Conservation (phyloP, 2,329 filamentous ascomycete species). For the Aureobasidium zeae region DNA sequence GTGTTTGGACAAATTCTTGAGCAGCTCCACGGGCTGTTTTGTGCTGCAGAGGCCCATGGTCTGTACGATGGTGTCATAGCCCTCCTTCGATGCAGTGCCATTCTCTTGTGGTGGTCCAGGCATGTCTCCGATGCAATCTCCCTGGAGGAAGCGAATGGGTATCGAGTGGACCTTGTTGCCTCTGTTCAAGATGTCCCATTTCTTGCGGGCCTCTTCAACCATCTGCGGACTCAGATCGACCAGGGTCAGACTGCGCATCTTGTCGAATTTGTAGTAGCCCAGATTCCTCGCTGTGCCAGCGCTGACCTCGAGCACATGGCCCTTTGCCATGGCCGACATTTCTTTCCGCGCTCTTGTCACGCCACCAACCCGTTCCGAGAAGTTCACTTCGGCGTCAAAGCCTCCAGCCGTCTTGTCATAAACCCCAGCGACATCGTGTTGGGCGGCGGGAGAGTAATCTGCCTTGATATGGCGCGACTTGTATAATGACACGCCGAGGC, state of each 20-base stretch:
- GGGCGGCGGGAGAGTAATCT: conserved; percentile 16
- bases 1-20: conserved; percentile 35
- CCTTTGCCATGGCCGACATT: conserved; percentile 33
- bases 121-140: conserved; percentile 36
- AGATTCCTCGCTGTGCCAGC: conserved; percentile 43
- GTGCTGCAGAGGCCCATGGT: conserved; percentile 46
- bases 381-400: conserved; percentile 40
- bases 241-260: conserved; percentile 36
- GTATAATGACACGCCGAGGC: conserved; percentile 29
- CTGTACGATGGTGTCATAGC: conserved; percentile 43
- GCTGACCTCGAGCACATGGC: conserved; percentile 41
- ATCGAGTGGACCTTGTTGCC: conserved; percentile 15
- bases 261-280: conserved; percentile 33
- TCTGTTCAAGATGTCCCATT: conserved; percentile 37
- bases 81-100: conserved; percentile 22
- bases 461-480: background rate
- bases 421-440: conserved; percentile 35
- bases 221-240: conserved; percentile 41
- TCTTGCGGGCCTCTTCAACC: conserved; percentile 40
- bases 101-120: conserved; percentile 29
- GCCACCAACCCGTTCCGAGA: conserved; percentile 35
- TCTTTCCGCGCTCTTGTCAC: conserved; percentile 33
- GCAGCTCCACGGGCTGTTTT: conserved; percentile 34
- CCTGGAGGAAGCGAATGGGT: conserved; percentile 33
- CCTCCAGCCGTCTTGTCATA: conserved; percentile 38